Percentiles rank a stretch among this genome's conserved stretches.
Conservation (phyloP, 805 yeast genomes). For the Schizosaccharomyces pombe region DNA sequence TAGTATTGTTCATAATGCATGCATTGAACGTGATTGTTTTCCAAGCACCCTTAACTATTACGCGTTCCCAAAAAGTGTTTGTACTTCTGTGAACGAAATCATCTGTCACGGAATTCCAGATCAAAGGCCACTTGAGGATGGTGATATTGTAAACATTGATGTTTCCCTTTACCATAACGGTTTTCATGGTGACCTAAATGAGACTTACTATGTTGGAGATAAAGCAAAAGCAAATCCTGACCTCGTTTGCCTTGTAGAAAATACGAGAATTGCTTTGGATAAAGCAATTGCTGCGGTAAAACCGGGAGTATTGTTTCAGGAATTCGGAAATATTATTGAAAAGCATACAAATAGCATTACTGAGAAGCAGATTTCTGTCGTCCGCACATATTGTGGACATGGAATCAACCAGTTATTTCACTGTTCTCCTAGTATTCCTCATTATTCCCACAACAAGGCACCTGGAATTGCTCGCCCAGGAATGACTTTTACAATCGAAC, state of each 20-base stretch:
- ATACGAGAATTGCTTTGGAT: constrained; percentile 70
- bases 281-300: constrained; percentile 63
- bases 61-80: constrained; percentile 75
- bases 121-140: constrained; percentile 62
- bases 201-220: constrained; percentile 88
- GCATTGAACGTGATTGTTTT: constrained; percentile 68
- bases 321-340: constrained; percentile 71
- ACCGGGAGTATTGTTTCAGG: constrained; percentile 77
- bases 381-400: constrained; percentile 79
- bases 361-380: constrained; percentile 53
- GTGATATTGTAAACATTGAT: constrained; percentile 83
- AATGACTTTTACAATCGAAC: constrained; percentile 90
- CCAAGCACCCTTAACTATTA: constrained; percentile 91
- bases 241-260: constrained; percentile 71
- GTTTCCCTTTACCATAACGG: constrained; percentile 70
- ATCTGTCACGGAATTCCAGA: constrained; percentile 97
- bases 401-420: constrained; percentile 77
- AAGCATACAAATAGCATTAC: constrained; percentile 40
- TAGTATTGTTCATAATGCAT: constrained; percentile 62
- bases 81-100: constrained; percentile 85
- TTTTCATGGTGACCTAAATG: constrained; percentile 82
- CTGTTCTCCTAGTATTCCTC: constrained; percentile 79
- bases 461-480: constrained; percentile 89
- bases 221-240: constrained; percentile 61
- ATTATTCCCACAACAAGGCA: constrained; percentile 80